Percentiles rank a stretch among this genome's conserved stretches.
These are phyloP conservation scores for Primulina tabacum DNA, from an alignment of 257 asterid genomes.

Conservation along the genomic window DNA sequence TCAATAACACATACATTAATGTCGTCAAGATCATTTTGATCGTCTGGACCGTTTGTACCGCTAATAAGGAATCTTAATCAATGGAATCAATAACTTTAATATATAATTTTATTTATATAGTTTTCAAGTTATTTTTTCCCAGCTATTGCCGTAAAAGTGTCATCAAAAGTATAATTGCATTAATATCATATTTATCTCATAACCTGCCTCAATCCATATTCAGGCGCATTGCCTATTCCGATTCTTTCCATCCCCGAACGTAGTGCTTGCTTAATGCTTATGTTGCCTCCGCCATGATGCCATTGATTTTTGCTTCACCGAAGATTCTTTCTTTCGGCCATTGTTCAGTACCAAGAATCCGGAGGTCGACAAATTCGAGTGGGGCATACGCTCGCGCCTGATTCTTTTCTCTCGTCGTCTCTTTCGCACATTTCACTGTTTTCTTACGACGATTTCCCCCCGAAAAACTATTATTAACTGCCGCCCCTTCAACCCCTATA, in stretches of 20 bases:
- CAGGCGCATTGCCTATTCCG: constrained; percentile 13
- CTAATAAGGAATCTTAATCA: no score
- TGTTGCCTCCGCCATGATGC: not conserved
- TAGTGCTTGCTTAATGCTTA: not conserved
- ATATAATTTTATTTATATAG: no score
- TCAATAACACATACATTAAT: no score
- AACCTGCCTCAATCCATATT: not conserved
- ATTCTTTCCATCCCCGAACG: not conserved
- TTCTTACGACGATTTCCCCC: not conserved
- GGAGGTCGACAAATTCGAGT: not conserved
- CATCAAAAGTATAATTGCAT: no score
- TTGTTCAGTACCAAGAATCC: not conserved
- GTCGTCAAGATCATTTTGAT: no score
- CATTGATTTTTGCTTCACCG: not conserved
- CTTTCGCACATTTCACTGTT: constrained; percentile 15
- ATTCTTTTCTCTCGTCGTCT: constrained; percentile 24
- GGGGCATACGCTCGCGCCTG: not conserved
- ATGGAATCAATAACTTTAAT: no score
- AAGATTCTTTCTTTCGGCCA: not conserved
- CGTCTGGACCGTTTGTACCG: no score
- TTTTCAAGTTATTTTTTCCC: no score
- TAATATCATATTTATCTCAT: not conserved
- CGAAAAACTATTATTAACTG: constrained; percentile 25
- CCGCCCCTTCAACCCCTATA: constrained; percentile 23
- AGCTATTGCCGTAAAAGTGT: no score